Conservation (phyloP, 768 basidiomycete species). For the Trametes coccinea region DNA sequence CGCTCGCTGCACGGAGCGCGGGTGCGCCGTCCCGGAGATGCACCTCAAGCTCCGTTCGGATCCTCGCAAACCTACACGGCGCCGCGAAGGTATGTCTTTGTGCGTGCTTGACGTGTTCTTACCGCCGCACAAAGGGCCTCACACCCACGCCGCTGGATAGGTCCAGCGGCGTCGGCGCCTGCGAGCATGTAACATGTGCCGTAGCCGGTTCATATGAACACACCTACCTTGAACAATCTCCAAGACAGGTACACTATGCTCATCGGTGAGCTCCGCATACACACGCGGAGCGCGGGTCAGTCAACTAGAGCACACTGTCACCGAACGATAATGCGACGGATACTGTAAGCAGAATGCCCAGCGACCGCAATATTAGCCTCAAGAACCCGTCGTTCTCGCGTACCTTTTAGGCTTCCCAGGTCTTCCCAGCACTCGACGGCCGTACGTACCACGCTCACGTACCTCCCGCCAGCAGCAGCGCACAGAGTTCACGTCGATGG, state of each 20-base stretch:
- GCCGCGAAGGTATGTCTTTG: background rate
- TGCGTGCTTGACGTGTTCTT: background rate
- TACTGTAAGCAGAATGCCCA: too few species aligned
- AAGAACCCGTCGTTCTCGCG: background rate
- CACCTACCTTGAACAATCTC: background rate
- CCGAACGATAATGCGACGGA: background rate
- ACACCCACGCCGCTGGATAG: background rate
- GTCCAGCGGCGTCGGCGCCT: background rate
- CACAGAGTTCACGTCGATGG: background rate
- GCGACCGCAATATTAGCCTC: too few species aligned
- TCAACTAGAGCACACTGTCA: background rate
- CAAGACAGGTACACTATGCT: background rate
- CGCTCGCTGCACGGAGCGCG: background rate
- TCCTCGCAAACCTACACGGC: background rate
- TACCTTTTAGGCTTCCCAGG: background rate
- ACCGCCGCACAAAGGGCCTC: background rate
- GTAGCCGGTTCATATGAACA: too few species aligned
- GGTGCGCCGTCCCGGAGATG: background rate
- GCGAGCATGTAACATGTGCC: too few species aligned
- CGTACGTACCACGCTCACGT: too few species aligned
- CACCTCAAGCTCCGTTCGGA: conserved; percentile 1
- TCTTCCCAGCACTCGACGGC: background rate
- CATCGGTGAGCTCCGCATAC: background rate
- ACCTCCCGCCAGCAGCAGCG: too few species aligned
- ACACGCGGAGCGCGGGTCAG: conserved; percentile 2